Percentiles rank a stretch among this genome's conserved stretches.
phyloP scores from a whole-genome alignment of 1,139 yeast species.

The Saccharomyces hybrid region DNA sequence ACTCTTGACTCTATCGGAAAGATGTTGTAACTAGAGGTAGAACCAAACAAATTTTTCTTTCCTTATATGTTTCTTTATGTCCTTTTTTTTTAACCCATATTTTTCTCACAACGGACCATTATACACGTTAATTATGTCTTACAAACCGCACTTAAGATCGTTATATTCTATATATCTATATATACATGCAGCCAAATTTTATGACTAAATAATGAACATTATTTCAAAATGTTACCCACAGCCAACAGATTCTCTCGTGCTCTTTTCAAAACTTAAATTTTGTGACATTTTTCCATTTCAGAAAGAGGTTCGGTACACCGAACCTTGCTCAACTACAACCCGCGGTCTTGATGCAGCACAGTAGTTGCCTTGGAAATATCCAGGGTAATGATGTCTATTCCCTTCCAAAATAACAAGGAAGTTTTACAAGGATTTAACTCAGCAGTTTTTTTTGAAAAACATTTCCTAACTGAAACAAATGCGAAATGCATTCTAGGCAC shows the following conservation, averaged over 20 bases:
- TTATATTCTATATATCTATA: background rate
- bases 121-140: background rate
- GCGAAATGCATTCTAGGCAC: background rate
- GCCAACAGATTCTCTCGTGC: background rate
- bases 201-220: too few relatives aligned
- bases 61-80: too few relatives aligned
- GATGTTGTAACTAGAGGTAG: background rate
- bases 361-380: background rate
- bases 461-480: background rate
- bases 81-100: too few relatives aligned
- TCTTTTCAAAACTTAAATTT: background rate
- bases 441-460: too few relatives aligned
- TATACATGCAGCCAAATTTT: background rate
- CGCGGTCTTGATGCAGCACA: background rate
- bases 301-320: background rate
- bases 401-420: too few relatives aligned
- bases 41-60: background rate
- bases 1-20: background rate
- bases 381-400: background rate
- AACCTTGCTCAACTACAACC: background rate
- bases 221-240: background rate
- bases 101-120: too few relatives aligned
- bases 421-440: background rate
- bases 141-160: background rate
- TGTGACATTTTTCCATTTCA: background rate